These are phyloP conservation scores for Eremochloa ophiuroides DNA, from an alignment of 176 grass and related monocot species.

Conservation along the genomic window DNA sequence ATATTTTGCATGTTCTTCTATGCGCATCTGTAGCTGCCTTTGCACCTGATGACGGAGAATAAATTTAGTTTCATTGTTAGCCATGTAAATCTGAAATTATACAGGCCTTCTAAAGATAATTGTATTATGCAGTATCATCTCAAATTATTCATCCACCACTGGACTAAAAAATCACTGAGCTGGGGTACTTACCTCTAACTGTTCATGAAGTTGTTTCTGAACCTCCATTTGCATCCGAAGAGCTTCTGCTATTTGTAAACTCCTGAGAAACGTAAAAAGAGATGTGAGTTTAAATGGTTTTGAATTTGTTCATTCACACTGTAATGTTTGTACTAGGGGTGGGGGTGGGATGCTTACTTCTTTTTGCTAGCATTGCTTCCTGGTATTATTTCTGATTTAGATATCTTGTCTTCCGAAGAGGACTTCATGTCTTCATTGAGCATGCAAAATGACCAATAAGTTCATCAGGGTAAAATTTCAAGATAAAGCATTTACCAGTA, in stretches of 20 bases:
- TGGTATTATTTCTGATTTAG: conserved; percentile 9
- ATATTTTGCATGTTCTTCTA: conserved; percentile 81
- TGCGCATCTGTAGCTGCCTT: conserved; percentile 63
- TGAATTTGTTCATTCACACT: neutral
- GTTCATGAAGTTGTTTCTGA: conserved; percentile 87
- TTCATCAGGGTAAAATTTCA: neutral
- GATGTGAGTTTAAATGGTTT: neutral
- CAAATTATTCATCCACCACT: neutral
- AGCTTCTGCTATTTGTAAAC: conserved; percentile 54
- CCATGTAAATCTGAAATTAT: neutral
- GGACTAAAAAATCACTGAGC: neutral
- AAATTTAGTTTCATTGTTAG: neutral
- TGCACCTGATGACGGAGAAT: conserved; percentile 52
- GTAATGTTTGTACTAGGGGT: neutral
- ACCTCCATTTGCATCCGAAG: conserved; percentile 88
- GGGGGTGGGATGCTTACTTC: conserved; percentile 39
- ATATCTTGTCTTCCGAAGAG: conserved; percentile 53
- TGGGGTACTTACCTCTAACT: conserved; percentile 54
- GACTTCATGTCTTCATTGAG: conserved; percentile 48
- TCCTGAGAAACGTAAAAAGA: conserved; percentile 31
- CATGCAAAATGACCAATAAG: conserved; percentile 14
- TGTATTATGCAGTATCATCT: neutral
- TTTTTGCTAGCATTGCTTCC: conserved; percentile 34
- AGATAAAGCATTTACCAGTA: neutral
- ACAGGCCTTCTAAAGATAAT: neutral